Evolutionary conservation across 2,329 filamentous ascomycete genomes (phyloP).

Genomic region (Ustulina deusta): DNA sequence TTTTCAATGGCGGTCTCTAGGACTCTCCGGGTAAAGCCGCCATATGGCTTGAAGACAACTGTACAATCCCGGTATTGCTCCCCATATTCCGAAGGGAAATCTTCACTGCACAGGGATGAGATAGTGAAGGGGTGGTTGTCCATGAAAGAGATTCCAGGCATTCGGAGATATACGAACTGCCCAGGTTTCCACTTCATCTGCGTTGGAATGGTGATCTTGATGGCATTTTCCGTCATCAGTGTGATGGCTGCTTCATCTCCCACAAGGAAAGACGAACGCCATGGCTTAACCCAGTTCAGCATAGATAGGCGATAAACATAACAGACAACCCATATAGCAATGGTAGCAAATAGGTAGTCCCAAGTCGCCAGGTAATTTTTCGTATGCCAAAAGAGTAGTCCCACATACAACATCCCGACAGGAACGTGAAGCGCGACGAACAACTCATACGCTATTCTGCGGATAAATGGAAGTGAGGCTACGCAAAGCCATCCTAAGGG

Average conservation of each 20-base stretch:
- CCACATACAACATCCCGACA: conserved; percentile 82
- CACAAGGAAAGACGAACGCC: conserved; percentile 82
- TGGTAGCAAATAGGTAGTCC: conserved; percentile 85
- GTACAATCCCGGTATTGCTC: conserved; percentile 89
- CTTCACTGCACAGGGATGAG: conserved; percentile 89
- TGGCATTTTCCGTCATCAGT: conserved; percentile 90
- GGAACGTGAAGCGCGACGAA: conserved; percentile 88
- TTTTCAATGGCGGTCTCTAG: conserved; percentile 85
- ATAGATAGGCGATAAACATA: conserved; percentile 83
- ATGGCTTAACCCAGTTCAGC: conserved; percentile 88
- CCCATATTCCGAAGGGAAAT: conserved; percentile 92
- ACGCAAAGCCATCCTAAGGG: conserved; percentile 86
- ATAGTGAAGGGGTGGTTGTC: conserved; percentile 98
- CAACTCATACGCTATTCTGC: conserved; percentile 83
- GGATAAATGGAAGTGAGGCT: conserved; percentile 83
- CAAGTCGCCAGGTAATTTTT: conserved; percentile 92
- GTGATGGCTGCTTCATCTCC: conserved; percentile 93
- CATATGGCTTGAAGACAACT: conserved; percentile 90
- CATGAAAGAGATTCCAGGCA: conserved; percentile 90
- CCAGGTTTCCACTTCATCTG: conserved; percentile 93
- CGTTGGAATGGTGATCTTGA: conserved; percentile 94
- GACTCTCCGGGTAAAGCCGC: conserved; percentile 88
- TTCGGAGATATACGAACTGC: conserved; percentile 93
- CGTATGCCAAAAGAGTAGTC: conserved; percentile 93
- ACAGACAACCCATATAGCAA: conserved; percentile 82